Percentiles rank a stretch among this genome's conserved stretches.
Evolutionary conservation across 116 monocot genomes (phyloP).

Genomic region (Trichopus zeylanicus): DNA sequence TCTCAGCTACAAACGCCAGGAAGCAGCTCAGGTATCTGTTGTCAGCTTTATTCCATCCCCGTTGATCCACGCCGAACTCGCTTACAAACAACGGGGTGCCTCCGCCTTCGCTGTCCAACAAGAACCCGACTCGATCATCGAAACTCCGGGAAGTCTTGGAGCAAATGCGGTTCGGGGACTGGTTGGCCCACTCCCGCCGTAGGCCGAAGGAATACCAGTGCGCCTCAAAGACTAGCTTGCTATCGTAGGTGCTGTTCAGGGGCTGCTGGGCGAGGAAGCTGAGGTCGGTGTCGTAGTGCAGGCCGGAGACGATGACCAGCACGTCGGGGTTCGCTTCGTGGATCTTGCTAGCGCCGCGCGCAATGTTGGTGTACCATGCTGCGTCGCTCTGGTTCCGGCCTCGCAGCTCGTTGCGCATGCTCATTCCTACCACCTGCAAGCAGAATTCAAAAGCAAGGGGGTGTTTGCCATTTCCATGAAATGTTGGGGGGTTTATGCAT

Average conservation of each 20-base stretch:
- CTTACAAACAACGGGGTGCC: slow-evolving; percentile 33
- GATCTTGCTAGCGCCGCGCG: slow-evolving; percentile 28
- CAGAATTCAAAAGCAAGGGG: too few species aligned
- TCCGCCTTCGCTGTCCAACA: neutral
- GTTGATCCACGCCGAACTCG: slow-evolving; percentile 47
- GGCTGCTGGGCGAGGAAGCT: slow-evolving; percentile 21
- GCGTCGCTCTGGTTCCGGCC: slow-evolving; percentile 31
- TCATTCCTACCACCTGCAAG: slow-evolving; percentile 48
- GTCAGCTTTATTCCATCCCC: slow-evolving; percentile 20
- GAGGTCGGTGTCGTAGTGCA: slow-evolving; percentile 37
- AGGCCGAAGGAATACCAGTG: slow-evolving; percentile 46
- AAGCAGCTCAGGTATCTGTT: slow-evolving; percentile 36
- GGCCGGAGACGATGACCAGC: slow-evolving; percentile 38
- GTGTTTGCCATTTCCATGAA: too few species aligned
- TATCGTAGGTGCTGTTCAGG: neutral
- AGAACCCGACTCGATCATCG: slow-evolving; percentile 23
- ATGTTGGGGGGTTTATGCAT: too few species aligned
- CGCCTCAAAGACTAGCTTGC: slow-evolving; percentile 36
- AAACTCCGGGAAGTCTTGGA: slow-evolving; percentile 9
- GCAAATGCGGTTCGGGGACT: slow-evolving; percentile 17
- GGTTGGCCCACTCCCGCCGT: slow-evolving; percentile 12
- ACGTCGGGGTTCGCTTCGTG: slow-evolving; percentile 35
- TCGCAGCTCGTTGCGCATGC: slow-evolving; percentile 56
- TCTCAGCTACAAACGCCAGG: slow-evolving; percentile 30
- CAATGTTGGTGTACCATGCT: slow-evolving; percentile 31